Base-by-base conservation (phyloP, 2,329 filamentous ascomycete species). In the Xylaria multiplex region DNA sequence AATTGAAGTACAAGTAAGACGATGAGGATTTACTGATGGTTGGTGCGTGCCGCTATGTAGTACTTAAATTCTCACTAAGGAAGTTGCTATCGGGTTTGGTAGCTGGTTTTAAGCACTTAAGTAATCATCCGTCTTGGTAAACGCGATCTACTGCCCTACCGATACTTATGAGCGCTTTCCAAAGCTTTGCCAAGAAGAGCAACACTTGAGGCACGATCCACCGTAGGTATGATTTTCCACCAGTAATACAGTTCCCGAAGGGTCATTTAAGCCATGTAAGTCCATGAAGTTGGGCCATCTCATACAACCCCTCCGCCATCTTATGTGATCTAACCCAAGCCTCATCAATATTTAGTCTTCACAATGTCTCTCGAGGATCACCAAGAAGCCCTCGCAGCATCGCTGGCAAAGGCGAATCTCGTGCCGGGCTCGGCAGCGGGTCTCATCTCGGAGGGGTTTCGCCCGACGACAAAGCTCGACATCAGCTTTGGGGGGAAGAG, bases 361-460 rank as follows among this genome's bases (percentile, higher is more conserved):
- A 67, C 30, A 8, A 74, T 74, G 71, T 69, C 71, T 43, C 67
- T 73, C 53, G 22, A 58, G 32, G 70, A 71, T 22, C 70, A 76
- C 67, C 53, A 67, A 16, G 45, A 48, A 42, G 70, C 70, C 19
- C 70, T 81, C 6, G 64, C 63, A 3, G 67, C 32, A 59, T 79
- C 79, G 22, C 74, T 83, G 11, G 70, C 74, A n/a, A 69, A 77
- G 30, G 79, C 79, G 19, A 75, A 75, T 27, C 76, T 83, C n/a
- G 76, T 79, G 2, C 81, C 81, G 3, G 81, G 81, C 9, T 64
- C 77, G 2, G 80, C 80, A n/a, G 71, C 73, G 8, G 69, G 43
- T 14, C 69, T 85, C 49, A 81, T 85, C 46, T 79, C 82, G 0
- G 68, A 74, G 9, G 70, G 68, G 30, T 86, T 86, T 73, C 75